A percentile compares a stretch with the other conserved stretches of the same genome.
Evolutionary conservation across 2,329 filamentous ascomycete species (phyloP).

Genomic region (Fusarium vanettenii): DNA sequence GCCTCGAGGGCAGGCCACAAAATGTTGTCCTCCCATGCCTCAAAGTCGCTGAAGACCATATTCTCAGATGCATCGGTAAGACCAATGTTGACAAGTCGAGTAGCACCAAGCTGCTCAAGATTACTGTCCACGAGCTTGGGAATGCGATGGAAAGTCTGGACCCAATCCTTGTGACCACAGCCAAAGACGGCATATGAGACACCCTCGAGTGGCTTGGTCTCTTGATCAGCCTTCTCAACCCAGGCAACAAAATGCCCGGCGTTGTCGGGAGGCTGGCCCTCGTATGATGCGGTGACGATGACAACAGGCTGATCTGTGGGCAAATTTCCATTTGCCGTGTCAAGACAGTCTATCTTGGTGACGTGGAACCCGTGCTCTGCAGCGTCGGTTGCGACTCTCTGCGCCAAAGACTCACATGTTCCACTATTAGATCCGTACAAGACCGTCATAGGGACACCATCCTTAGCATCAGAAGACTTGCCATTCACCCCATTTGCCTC

Average conservation of each 20-base stretch:
- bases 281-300: neutral
- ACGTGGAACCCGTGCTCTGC: neutral
- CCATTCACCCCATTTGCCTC: neutral
- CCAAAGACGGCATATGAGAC: slow-evolving; percentile 77
- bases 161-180: slow-evolving; percentile 69
- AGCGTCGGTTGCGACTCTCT: neutral
- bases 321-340: neutral
- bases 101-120: slow-evolving; percentile 52
- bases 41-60: slow-evolving; percentile 74
- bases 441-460: neutral
- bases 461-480: neutral
- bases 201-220: slow-evolving; percentile 69
- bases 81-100: slow-evolving; percentile 57
- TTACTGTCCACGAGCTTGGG: slow-evolving; percentile 69
- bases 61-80: slow-evolving; percentile 69
- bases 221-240: slow-evolving; percentile 50
- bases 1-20: slow-evolving; percentile 7
- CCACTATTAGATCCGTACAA: neutral
- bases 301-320: neutral
- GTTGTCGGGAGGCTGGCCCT: neutral
- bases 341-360: neutral
- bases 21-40: slow-evolving; percentile 71
- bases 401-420: neutral
- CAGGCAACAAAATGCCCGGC: neutral
- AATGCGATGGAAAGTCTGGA: slow-evolving; percentile 72